Percentiles rank a stretch among this genome's conserved stretches.
phyloP scores from a whole-genome alignment of 2,329 filamentous ascomycete species.

The Neofusicoccum parvum region DNA sequence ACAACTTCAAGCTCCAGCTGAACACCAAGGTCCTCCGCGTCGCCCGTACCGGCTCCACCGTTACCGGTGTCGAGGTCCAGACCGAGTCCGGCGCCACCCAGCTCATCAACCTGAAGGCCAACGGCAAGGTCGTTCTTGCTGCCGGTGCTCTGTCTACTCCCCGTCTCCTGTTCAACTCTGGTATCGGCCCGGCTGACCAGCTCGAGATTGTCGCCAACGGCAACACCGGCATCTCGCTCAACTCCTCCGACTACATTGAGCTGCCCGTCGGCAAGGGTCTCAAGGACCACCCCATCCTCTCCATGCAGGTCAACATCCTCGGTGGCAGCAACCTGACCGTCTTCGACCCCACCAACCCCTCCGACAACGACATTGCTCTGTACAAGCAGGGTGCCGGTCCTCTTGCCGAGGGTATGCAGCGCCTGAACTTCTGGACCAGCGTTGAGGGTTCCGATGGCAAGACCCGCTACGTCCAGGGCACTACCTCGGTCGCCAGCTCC shows the following conservation, averaged over 20 bases:
- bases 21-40: conserved; percentile 29
- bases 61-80: conserved; percentile 29
- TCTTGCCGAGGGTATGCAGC: conserved; percentile 50
- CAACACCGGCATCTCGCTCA: conserved; percentile 23
- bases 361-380: conserved; percentile 33
- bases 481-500: conserved; percentile 45
- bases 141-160: conserved; percentile 30
- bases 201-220: conserved; percentile 28
- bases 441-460: conserved; percentile 46
- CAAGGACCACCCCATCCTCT: conserved; percentile 43
- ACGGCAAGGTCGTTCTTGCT: conserved; percentile 31
- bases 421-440: conserved; percentile 52
- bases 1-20: conserved; percentile 30
- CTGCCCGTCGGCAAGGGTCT: conserved; percentile 30
- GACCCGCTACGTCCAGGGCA: conserved; percentile 47
- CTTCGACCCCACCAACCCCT: conserved; percentile 31
- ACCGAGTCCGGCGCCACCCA: conserved; percentile 21
- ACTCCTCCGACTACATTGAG: conserved; percentile 28
- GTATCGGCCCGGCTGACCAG: conserved; percentile 31
- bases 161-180: conserved; percentile 31
- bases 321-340: conserved; percentile 28
- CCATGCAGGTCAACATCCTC: conserved; percentile 30
- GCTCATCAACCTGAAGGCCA: conserved; percentile 27
- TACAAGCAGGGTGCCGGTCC: conserved; percentile 43
- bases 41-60: conserved; percentile 23